A percentile compares a stretch with the other conserved stretches of the same genome.
These are phyloP conservation scores for Funneliformis caledonium DNA, from an alignment of 371 early-diverging fungal genomes.

Conservation along the genomic window DNA sequence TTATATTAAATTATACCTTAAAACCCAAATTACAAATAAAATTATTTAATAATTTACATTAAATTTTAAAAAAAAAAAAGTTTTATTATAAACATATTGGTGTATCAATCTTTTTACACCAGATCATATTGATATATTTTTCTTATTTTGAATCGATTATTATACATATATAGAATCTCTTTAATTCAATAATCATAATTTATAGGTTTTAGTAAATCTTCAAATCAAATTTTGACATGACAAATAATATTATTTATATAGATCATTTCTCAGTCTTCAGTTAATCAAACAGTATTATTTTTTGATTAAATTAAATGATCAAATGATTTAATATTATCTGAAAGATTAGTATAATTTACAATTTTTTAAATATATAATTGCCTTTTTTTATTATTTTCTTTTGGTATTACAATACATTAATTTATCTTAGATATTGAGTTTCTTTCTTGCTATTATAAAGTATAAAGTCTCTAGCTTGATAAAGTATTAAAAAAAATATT, in stretches of 20 bases:
- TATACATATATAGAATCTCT: not conserved
- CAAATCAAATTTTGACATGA: not conserved
- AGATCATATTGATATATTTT: not conserved
- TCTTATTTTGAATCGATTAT: not conserved
- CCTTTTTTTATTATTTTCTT: not conserved
- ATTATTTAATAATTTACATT: no score
- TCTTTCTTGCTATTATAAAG: not conserved
- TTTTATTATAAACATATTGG: no score
- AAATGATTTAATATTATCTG: not conserved
- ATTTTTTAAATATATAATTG: not conserved
- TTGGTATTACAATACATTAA: conserved; percentile 1
- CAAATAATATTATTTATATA: not conserved
- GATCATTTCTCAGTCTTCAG: not conserved
- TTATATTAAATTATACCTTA: no score
- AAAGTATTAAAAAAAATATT: not conserved
- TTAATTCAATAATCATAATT: not conserved
- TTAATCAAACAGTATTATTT: not conserved
- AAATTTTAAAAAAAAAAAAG: no score
- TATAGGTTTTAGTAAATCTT: not conserved
- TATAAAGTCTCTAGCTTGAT: not conserved
- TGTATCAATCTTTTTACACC: no score
- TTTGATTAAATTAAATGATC: not conserved
- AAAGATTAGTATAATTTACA: not conserved
- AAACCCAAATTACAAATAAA: no score
- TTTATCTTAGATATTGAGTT: not conserved